Conservation (phyloP, 176 grass and related monocot species). For the Carex cristatella region DNA sequence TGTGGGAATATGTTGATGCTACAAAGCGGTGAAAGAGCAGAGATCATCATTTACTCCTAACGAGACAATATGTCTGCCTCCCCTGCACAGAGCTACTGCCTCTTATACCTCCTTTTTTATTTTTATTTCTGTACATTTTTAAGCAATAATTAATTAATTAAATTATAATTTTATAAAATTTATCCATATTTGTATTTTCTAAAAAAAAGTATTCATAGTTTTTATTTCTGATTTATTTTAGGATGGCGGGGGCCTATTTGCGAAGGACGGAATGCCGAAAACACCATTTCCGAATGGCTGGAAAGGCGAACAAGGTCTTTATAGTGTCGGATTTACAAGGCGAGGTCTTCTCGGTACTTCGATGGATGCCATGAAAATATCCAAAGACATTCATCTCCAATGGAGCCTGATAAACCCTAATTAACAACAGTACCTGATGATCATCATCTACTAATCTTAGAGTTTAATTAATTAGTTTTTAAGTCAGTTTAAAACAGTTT, state of each 20-base stretch:
- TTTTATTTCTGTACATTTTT: neutral
- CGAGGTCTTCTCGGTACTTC: constrained; percentile 75
- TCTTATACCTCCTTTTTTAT: neutral
- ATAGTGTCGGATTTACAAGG: constrained; percentile 74
- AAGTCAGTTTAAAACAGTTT: neutral
- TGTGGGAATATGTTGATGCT: neutral
- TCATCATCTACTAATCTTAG: constrained; percentile 2
- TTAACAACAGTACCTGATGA: neutral
- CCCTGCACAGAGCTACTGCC: neutral
- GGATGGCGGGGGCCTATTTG: constrained; percentile 56
- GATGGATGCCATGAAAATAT: constrained; percentile 60
- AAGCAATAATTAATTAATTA: neutral
- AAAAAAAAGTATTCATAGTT: neutral
- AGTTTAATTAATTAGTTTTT: neutral
- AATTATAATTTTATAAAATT: neutral
- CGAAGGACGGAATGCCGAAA: constrained; percentile 52
- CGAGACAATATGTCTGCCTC: neutral
- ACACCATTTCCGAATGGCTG: constrained; percentile 54
- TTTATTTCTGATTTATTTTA: constrained; percentile 7
- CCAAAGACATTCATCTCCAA: constrained; percentile 50
- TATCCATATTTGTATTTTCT: neutral
- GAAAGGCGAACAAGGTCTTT: constrained; percentile 78
- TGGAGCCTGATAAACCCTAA: constrained; percentile 26
- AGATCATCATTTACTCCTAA: constrained; percentile 14
- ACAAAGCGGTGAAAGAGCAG: neutral